Conservation (phyloP, 1,284 basidiomycete species). For the Pascua guehoae region DNA sequence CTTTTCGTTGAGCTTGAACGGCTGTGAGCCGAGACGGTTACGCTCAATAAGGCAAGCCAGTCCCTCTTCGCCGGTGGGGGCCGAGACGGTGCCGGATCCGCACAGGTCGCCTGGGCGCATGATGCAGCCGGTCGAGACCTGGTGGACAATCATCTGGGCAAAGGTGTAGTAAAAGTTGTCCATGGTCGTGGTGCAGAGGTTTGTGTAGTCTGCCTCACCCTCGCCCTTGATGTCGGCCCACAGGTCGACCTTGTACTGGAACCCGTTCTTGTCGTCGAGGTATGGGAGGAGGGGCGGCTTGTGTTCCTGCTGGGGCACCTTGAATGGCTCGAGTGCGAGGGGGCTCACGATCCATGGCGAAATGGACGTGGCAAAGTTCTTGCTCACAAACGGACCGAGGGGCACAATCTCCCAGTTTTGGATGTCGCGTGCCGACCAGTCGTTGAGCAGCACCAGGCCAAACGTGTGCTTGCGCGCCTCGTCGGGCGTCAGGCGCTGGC, state of each 20-base stretch:
- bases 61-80: conserved; percentile 10
- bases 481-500: conserved; percentile 16
- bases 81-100: conserved; percentile 30
- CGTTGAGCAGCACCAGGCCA: conserved; percentile 27
- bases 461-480: conserved; percentile 24
- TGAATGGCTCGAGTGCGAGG: conserved; percentile 25
- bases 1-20: conserved; percentile 13
- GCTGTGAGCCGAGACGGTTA: conserved; percentile 9
- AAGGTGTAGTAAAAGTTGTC: conserved; percentile 20
- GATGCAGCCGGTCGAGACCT: conserved; percentile 24
- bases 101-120: conserved; percentile 28
- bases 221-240: conserved; percentile 12
- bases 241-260: conserved; percentile 14
- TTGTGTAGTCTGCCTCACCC: conserved; percentile 2
- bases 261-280: conserved; percentile 18
- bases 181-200: conserved; percentile 5
- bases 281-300: conserved; percentile 19
- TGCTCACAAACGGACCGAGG: conserved; percentile 24
- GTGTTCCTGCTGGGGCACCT: conserved; percentile 17
- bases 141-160: conserved; percentile 30
- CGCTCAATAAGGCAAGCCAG: conserved; percentile 25
- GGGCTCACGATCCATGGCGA: conserved; percentile 25
- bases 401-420: conserved; percentile 24
- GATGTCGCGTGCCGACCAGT: conserved; percentile 30
- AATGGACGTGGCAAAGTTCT: conserved; percentile 33